Evolutionary conservation across 352 stramenopile genomes (phyloP).

Genomic region (Aphanomyces stellatus): DNA sequence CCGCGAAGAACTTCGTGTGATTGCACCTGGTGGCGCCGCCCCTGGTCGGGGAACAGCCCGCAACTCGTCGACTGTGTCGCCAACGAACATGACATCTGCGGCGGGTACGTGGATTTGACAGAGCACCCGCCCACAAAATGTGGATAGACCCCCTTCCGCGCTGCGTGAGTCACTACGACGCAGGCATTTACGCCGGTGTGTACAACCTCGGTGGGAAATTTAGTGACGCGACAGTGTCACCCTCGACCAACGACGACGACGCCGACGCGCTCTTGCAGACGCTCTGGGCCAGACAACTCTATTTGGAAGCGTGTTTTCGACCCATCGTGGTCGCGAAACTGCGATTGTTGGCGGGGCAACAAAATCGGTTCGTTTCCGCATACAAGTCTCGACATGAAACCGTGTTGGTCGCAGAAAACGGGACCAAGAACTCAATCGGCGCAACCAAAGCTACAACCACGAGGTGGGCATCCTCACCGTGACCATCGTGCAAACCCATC

Average conservation of each 20-base stretch:
- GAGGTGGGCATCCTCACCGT: background rate
- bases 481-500: background rate
- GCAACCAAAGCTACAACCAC: background rate
- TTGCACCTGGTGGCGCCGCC: too few relatives aligned
- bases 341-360: background rate
- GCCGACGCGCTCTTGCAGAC: background rate
- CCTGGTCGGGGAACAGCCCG: too few relatives aligned
- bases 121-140: too few relatives aligned
- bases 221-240: background rate
- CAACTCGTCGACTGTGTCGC: too few relatives aligned
- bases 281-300: background rate
- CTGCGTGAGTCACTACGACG: background rate
- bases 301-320: slow-evolving; percentile 8
- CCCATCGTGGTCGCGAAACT: background rate
- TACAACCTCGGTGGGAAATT: background rate
- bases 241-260: background rate
- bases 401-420: background rate
- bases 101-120: too few relatives aligned
- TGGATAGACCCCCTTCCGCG: too few relatives aligned
- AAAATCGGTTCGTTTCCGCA: background rate
- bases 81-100: too few relatives aligned
- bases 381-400: too few relatives aligned
- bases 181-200: background rate
- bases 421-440: background rate
- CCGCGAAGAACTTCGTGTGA: background rate